Evolutionary conservation across 768 basidiomycete species (phyloP).

Genomic region (Termitomyces sp.): DNA sequence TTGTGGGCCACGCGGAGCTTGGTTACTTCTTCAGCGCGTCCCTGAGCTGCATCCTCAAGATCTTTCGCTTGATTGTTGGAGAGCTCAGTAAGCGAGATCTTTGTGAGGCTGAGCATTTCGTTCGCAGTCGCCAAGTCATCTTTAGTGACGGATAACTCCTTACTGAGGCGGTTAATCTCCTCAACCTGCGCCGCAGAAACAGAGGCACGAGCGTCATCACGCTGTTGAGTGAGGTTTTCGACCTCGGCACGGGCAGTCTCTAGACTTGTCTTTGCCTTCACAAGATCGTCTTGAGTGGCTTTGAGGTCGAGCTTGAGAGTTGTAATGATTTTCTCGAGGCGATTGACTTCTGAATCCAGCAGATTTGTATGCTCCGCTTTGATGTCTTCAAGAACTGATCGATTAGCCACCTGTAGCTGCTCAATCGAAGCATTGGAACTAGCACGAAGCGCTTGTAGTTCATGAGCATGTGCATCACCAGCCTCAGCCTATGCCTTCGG

Average conservation of each 20-base stretch:
- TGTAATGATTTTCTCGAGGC: conserved; percentile 58
- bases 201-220: conserved; percentile 54
- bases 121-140: conserved; percentile 64
- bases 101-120: conserved; percentile 63
- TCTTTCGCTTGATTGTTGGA: conserved; percentile 65
- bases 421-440: conserved; percentile 62
- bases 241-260: conserved; percentile 50
- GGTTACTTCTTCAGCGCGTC: conserved; percentile 65
- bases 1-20: conserved; percentile 56
- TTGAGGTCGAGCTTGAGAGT: conserved; percentile 67
- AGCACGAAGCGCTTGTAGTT: conserved; percentile 65
- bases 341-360: conserved; percentile 51
- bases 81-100: conserved; percentile 65
- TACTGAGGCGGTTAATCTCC: conserved; percentile 49
- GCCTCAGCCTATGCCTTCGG: conserved; percentile 53
- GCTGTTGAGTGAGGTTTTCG: conserved; percentile 52
- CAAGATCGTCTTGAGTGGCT: conserved; percentile 79
- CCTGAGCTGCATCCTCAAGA: conserved; percentile 68
- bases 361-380: conserved; percentile 58
- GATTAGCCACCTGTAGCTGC: conserved; percentile 62
- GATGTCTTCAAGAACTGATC: conserved; percentile 53
- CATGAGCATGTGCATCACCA: conserved; percentile 59
- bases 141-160: conserved; percentile 57
- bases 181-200: conserved; percentile 45
- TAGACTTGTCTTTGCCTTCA: conserved; percentile 62